phyloP scores from a whole-genome alignment of 768 basidiomycete genomes.

The Suillus discolor region DNA sequence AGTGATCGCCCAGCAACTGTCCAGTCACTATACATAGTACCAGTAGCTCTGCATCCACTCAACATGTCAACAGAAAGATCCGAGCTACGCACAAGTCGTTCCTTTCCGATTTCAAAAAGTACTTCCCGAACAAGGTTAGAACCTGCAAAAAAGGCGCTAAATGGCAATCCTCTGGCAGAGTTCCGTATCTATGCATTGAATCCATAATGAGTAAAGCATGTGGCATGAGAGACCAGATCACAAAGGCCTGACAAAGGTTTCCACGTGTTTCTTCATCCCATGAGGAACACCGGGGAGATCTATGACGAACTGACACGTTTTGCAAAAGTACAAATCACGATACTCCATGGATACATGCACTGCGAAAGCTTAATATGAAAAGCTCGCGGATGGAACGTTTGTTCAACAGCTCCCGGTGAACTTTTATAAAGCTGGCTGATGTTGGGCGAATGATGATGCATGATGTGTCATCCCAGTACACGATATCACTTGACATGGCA shows the following conservation, averaged over 20 bases:
- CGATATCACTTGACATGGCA: slow-evolving; percentile 9
- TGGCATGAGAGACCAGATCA: not conserved
- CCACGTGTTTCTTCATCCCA: not conserved
- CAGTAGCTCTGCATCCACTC: not conserved
- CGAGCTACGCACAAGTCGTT: not conserved
- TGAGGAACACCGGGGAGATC: not conserved
- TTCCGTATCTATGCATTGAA: not conserved
- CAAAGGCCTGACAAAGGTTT: not conserved
- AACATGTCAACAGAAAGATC: not conserved
- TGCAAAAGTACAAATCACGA: not conserved
- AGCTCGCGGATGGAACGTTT: not conserved
- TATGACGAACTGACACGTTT: not conserved
- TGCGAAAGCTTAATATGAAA: not conserved
- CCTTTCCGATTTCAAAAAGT: slow-evolving; percentile 27
- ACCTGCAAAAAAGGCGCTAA: not conserved
- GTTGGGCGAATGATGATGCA: not conserved
- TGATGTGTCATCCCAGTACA: slow-evolving; percentile 11
- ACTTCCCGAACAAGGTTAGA: slow-evolving; percentile 5
- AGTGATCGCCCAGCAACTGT: not conserved
- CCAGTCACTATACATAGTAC: not conserved
- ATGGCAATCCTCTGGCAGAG: not conserved
- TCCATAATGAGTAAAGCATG: not conserved
- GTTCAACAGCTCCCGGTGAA: not conserved
- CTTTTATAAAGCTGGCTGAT: slow-evolving; percentile 15
- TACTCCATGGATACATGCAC: not conserved